Base-by-base conservation (phyloP, 2,329 filamentous ascomycete species). In the Alternaria ethzedia region DNA sequence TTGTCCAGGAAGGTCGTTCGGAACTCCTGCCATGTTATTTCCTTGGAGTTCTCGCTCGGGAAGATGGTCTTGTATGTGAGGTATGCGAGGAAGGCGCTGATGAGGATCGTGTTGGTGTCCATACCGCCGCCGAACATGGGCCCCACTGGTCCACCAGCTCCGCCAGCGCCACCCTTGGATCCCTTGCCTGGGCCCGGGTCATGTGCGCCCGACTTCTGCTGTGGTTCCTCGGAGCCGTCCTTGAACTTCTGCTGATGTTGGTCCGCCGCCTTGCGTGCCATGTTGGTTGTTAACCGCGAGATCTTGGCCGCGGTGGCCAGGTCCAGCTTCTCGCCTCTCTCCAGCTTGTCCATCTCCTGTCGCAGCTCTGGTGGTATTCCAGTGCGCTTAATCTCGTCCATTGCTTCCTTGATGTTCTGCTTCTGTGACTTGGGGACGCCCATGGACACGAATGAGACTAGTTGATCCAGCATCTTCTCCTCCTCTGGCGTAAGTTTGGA, bases 11-110 rank as follows among this genome's bases (percentile, higher is more conserved):
- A 98, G 30, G 93, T 96, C 71, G 89, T 94, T 67, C 92, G 87
- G 82, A 99, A 93, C 82, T 99, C 96, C 82, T 99, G 94, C 93
- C 94, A 99, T 59, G 96, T 98, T 63, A 99, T 97, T 78, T 99
- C 95, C 75, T 89, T 85, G 59, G 83, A 85, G 66, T 85, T 86
- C 67, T 91, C 89, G 20, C 86, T 86, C 4, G 90, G 90, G 62
- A 93, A 86, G 60, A 95, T 82, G 67, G 87, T 84, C 59, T 86
- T 83, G 79, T 76, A 79, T 51, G 89, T 77, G 59, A 91, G 83
- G 75, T 89, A 91, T 11, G 87, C 82, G 32, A 90, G 80, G 70
- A 92, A 85, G 17, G 86, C 81, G 28, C 86, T 85, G 50, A 90
- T 82, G 30, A 90, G 70, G 66, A 86, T 82, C 21, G 85, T 87